Evolutionary conservation across 495 filamentous ascomycete genomes (phyloP).

Genomic region (Talaromyces wortmannii): DNA sequence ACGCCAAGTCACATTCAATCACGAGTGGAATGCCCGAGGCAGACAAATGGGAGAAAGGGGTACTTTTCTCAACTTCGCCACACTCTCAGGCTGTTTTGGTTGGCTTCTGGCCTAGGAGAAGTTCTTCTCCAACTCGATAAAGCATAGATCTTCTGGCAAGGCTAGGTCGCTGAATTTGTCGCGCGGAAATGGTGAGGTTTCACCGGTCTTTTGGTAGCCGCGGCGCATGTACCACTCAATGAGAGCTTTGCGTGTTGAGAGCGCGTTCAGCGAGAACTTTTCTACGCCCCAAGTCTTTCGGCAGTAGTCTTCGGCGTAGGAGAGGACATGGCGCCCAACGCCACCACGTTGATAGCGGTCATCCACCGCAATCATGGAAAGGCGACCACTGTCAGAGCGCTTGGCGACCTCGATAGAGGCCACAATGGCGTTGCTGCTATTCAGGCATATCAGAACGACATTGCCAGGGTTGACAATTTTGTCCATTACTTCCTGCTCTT

Average conservation of each 20-base stretch:
- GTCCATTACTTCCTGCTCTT: constrained; percentile 15
- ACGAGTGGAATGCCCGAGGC: no score
- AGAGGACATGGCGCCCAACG: constrained; percentile 29
- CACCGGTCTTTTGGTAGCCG: constrained; percentile 32
- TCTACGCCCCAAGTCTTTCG: constrained; percentile 17
- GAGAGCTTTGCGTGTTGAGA: constrained; percentile 28
- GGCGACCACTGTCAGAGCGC: constrained; percentile 17
- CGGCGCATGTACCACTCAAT: constrained; percentile 37
- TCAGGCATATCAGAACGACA: constrained; percentile 23
- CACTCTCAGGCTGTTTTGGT: no score
- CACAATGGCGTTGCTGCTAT: constrained; percentile 10
- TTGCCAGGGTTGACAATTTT: constrained; percentile 32
- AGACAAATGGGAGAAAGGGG: no score
- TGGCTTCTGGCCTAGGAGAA: no score
- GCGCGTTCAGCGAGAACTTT: constrained; percentile 27
- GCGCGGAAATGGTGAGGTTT: constrained; percentile 29
- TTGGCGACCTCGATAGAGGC: constrained; percentile 27
- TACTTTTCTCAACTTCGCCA: no score
- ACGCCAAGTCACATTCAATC: no score
- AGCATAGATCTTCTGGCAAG: constrained; percentile 29
- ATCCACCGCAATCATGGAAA: constrained; percentile 37
- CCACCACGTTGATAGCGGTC: constrained; percentile 26
- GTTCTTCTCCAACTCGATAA: constrained; percentile 25
- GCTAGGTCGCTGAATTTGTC: constrained; percentile 16
- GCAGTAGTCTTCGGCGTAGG: constrained; percentile 31